Conservation (phyloP, 1,139 yeast genomes). For the Candida sp. region DNA sequence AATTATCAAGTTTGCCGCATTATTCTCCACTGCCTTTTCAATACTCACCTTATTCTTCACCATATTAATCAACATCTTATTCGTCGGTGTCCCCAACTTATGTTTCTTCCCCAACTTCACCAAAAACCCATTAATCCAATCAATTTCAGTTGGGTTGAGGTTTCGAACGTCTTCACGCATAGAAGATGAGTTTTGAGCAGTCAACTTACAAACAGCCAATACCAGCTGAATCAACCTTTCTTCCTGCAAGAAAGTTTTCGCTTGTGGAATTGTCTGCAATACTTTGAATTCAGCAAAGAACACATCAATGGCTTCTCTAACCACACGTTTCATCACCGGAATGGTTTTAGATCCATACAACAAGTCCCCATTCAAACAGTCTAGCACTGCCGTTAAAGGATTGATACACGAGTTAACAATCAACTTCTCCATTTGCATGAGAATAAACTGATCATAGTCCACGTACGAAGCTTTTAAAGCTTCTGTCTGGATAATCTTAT, state of each 20-base stretch:
- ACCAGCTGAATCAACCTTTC: constrained; percentile 47
- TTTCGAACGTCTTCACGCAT: constrained; percentile 81
- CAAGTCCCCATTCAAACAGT: constrained; percentile 72
- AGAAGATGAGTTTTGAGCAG: constrained; percentile 68
- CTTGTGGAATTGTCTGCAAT: constrained; percentile 29
- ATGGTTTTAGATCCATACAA: constrained; percentile 30
- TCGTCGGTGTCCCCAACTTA: constrained; percentile 40
- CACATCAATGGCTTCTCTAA: constrained; percentile 45
- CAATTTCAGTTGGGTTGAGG: constrained; percentile 68
- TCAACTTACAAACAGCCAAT: constrained; percentile 38
- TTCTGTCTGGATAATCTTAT: constrained; percentile 24
- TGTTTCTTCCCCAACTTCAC: constrained; percentile 47
- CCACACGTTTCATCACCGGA: constrained; percentile 32
- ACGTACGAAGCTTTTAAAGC: constrained; percentile 42
- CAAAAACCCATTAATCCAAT: constrained; percentile 75
- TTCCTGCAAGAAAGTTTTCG: constrained; percentile 33
- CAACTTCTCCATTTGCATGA: constrained; percentile 72
- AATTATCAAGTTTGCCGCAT: constrained; percentile 7
- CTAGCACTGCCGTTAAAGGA: constrained; percentile 66
- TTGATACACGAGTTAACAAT: constrained; percentile 74
- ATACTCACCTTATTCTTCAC: constrained; percentile 42
- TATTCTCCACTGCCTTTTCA: constrained; percentile 26
- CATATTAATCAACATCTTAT: constrained; percentile 44
- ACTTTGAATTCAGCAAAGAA: constrained; percentile 34
- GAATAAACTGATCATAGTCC: constrained; percentile 51